Conservation (phyloP, 345 rosid genomes). For the Gossypioides kirkii region DNA sequence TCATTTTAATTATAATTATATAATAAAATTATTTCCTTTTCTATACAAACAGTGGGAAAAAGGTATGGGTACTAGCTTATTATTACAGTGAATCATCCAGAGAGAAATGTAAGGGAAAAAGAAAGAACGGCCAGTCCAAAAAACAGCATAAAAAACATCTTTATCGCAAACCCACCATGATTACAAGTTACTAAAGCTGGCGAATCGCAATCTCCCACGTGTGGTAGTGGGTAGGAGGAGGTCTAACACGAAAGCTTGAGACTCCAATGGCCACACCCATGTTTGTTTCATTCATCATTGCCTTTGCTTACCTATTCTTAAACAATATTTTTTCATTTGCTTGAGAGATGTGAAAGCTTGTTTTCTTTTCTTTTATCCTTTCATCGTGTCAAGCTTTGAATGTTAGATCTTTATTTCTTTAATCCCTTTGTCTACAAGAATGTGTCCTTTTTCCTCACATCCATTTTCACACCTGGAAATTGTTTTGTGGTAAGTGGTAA, state of each 20-base stretch:
- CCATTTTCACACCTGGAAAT: not conserved
- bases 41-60: not conserved
- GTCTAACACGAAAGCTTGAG: not conserved
- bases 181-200: constrained; percentile 1
- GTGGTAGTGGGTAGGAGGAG: not conserved
- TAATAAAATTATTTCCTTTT: not conserved
- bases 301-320: not conserved
- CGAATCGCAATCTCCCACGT: not conserved
- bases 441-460: not conserved
- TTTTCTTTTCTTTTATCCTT: not conserved
- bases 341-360: constrained; percentile 2
- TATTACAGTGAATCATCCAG: not conserved
- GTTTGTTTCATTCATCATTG: not conserved
- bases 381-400: not conserved
- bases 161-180: not conserved
- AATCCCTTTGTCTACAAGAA: not conserved
- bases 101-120: too few species aligned
- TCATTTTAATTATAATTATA: too few species aligned
- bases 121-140: too few species aligned
- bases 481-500: not conserved
- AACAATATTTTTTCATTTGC: not conserved
- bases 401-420: too few species aligned
- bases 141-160: not conserved
- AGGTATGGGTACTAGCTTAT: not conserved
- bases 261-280: not conserved